Percentiles rank a stretch among this genome's conserved stretches.
Conservation (phyloP, 2,329 filamentous ascomycete genomes). For the Cladosporium cucumerinum region DNA sequence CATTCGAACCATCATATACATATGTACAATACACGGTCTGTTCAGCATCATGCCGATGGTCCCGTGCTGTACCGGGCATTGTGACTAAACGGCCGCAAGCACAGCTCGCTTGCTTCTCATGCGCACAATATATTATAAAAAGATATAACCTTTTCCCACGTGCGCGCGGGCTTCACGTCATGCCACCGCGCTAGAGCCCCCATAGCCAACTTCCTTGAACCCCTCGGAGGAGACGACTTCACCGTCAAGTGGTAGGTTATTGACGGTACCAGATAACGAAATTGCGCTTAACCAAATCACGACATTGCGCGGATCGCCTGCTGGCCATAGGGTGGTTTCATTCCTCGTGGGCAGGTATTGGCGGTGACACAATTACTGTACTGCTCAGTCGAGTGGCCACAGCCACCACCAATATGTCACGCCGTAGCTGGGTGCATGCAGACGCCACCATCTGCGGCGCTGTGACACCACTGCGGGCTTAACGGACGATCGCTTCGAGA, state of each 20-base stretch:
- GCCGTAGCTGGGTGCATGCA: background rate
- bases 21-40: too few relatives aligned
- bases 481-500: constrained; percentile 7
- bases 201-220: background rate
- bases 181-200: background rate
- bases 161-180: constrained; percentile 4
- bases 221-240: background rate
- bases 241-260: background rate
- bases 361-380: background rate
- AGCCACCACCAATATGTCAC: constrained; percentile 8
- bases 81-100: background rate
- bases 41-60: background rate
- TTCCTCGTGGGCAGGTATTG: background rate
- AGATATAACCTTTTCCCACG: constrained; percentile 9
- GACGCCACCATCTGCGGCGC: background rate
- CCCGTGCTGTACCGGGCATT: background rate
- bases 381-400: background rate
- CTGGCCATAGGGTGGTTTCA: background rate
- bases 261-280: background rate
- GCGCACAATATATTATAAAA: background rate
- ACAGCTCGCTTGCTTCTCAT: background rate
- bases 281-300: background rate
- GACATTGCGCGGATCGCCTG: background rate
- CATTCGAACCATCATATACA: background rate
- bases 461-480: background rate